Evolutionary conservation across 1,139 yeast species (phyloP), one percentile per base, ranked within the genome.

Genomic region (Geotrichum fermentans): DNA sequence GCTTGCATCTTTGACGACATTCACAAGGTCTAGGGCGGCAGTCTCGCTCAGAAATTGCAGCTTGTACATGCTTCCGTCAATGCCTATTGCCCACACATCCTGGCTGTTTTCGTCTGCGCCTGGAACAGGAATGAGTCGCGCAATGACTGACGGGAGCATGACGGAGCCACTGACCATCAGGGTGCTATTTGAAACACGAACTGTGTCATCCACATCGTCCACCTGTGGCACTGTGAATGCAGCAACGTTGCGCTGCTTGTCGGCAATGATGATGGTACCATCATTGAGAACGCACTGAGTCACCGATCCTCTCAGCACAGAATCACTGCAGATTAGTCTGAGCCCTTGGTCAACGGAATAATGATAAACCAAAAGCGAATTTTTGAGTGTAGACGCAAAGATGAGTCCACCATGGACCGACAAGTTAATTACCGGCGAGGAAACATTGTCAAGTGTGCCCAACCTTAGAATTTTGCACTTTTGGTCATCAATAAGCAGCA

Each of bases 21-120:
- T 26, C 4, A n/a, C 17, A 6, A 38, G 17, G 6, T 13, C 4
- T 3, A 3, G 13, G 17, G 13, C 3, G 7, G 32, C 20, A 4
- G 22, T 8, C 30, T 38, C 18, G 20, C 17, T 24, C 18, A 38
- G 17, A 8, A 40, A 20, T 14, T 11, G n/a, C 16, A 40, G 26
- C 64, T 43, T 24, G 57, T 59, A 47, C 71, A 59, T 40, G 74
- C 45, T 40, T 7, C 49, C 49, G 30, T 45, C 44, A 5, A 45
- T 26, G 10, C 45, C 49, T 29, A 45, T 16, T 8, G 49, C 49
- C 13, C 40, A 17, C 2, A 45, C 13, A 11, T 29, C 35, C 26
- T 40, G 36, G 17, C 14, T 2, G 8, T 20, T n/a, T 18, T 22
- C n/a, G 20, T 22, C 29, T 20, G 30, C 7, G 34, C n/a, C n/a